Evolutionary conservation across 1,284 basidiomycete genomes (phyloP), one percentile per base, ranked within the genome.

Genomic region (Cystobasidiaceae sp.): DNA sequence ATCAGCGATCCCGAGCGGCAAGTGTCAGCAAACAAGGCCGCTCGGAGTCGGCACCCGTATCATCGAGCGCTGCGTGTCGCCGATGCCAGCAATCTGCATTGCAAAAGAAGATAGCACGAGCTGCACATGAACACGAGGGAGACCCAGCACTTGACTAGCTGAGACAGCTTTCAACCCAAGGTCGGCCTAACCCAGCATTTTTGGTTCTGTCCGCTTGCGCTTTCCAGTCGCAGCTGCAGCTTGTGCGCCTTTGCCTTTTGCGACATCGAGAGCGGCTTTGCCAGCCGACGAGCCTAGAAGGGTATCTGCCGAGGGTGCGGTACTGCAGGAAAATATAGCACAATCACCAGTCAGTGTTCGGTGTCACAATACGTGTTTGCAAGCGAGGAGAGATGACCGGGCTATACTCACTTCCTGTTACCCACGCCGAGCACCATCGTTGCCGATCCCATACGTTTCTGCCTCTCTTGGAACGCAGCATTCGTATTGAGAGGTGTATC

Each of bases 401-500:
- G n/a, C 17, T 8, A 3, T 13, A 81, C 86, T 51, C 75, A 91
- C 87, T 89, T 89, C 82, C 89, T 84, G 78, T 93, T 96, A 68
- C 93, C 93, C 28, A 93, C 90, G 0, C 89, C 90, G 66, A 97
- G 77, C 7, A 96, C 88, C 78, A 97, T 96, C 75, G 93, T 91
- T 8, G 93, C 92, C 74, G 93, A 89, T 1, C 93, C 93, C 11
- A 88, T 86, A 79, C 90, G 91, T 77, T 92, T 86, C 76, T 94
- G 91, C 62, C 93, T 81, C 60, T 87, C 84, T 73, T 92, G 85
- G 79, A 97, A 97, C 13, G 91, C 92, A 68, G 82, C 83, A 69
- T 86, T 90, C 87, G 94, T 94, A 74, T 89, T 92, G 52, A 91
- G 78, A 3, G 93, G 91, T 7, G 92, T 96, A 78, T 97, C 93